Percentiles rank a stretch among this genome's conserved stretches.
These are phyloP conservation scores for Fusarium circinatum DNA, from an alignment of 2,329 filamentous ascomycete species.

Conservation along the genomic window DNA sequence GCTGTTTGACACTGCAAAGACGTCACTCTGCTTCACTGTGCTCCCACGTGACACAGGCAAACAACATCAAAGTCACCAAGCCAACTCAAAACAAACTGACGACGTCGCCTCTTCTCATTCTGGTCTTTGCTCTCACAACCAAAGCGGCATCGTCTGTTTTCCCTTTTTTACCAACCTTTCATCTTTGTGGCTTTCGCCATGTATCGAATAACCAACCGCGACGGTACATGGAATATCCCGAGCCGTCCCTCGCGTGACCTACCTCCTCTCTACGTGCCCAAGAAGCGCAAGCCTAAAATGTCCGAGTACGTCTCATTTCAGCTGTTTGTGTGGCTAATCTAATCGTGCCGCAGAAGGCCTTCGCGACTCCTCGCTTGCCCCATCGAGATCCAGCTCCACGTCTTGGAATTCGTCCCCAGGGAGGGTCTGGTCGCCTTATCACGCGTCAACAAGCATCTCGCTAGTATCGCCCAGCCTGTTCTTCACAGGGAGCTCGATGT, in stretches of 20 bases:
- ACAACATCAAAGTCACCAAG: neutral
- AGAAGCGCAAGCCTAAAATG: neutral
- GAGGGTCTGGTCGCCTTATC: neutral
- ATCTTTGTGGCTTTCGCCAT: no score
- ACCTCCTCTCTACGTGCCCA: neutral
- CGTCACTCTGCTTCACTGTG: neutral
- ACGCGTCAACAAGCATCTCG: neutral
- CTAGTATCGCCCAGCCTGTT: neutral
- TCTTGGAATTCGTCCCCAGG: neutral
- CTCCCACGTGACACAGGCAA: neutral
- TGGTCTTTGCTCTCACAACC: neutral
- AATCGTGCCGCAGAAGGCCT: neutral
- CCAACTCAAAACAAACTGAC: neutral
- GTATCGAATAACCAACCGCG: neutral
- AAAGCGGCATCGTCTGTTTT: neutral
- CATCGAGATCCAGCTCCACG: neutral
- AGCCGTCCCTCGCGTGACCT: accelerated
- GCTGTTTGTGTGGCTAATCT: neutral
- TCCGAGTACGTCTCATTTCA: neutral
- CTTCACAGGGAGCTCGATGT: neutral
- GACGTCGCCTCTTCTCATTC: neutral
- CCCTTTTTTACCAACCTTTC: accelerated
- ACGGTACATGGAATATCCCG: no score
- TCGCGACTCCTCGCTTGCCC: neutral
- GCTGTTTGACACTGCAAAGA: neutral